Percentiles rank a stretch among this genome's conserved stretches.
Conservation (phyloP, 2,329 filamentous ascomycete genomes). For the Ascochyta viciae-villosae region DNA sequence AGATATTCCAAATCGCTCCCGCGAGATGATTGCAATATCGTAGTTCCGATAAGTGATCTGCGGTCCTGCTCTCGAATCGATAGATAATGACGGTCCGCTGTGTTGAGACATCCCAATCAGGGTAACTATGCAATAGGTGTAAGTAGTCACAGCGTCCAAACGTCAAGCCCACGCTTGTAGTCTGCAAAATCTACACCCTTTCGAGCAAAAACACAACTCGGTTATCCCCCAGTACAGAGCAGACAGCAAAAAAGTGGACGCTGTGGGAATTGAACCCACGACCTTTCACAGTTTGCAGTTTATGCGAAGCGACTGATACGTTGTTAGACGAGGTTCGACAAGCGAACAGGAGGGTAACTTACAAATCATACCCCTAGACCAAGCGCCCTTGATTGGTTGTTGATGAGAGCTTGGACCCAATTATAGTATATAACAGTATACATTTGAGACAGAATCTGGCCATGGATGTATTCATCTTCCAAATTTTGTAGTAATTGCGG, state of each 20-base stretch:
- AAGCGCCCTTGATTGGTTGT: constrained; percentile 16
- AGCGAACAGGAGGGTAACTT: not conserved
- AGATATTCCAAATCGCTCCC: constrained; percentile 4
- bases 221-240: not conserved
- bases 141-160: too few relatives aligned
- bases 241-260: constrained; percentile 9
- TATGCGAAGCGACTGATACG: constrained; percentile 16
- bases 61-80: not conserved
- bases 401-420: too few relatives aligned
- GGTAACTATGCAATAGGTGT: too few relatives aligned
- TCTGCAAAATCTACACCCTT: too few relatives aligned
- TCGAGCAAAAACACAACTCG: too few relatives aligned
- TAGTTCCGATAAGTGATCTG: not conserved
- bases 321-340: not conserved
- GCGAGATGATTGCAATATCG: not conserved
- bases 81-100: not conserved
- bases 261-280: constrained; percentile 25
- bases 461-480: too few relatives aligned
- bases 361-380: constrained; percentile 18
- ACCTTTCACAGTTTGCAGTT: constrained; percentile 16
- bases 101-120: too few relatives aligned
- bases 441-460: too few relatives aligned
- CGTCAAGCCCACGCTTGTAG: too few relatives aligned
- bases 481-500: too few relatives aligned
- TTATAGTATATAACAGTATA: too few relatives aligned